Base-by-base conservation (phyloP, 139 green algal species). In the Marvania coccoides region DNA sequence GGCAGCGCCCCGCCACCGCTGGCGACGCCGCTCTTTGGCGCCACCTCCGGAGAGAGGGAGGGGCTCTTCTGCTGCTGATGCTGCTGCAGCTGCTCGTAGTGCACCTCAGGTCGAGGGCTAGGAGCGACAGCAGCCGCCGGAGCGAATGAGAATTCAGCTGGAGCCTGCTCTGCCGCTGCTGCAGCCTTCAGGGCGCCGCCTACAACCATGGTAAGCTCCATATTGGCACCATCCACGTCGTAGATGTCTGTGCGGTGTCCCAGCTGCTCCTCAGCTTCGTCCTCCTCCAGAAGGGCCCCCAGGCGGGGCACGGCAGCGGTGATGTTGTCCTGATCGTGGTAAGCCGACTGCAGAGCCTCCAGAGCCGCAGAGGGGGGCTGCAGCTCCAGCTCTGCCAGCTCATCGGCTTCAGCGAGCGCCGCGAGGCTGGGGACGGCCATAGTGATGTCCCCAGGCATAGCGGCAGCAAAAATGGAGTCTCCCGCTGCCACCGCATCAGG, bases 291-390 rank as follows among this genome's bases (percentile, higher is more conserved):
- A 15, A 93, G 69, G 0, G 81, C 82, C 2, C 75, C 84, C 31
- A 93, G 71, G n/a, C 71, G 78, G 4, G 84, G 82, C n/a, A 93
- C 58, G 23, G 71, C 74, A 5, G 77, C 76, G 23, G 86, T 93
- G 61, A 93, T 89, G 69, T 87, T 86, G n/a, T 38, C 46, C 57
- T 74, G 33, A 46, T 67, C 35, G 3, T 45, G 51, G 5, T 10
- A 19, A 1, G 28, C 26, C 5, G 13, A 31, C 48, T 74, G 47
- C 15, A 58, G 59, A 9, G 33, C n/a, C 45, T 39, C 29, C 56
- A 51, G 60, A 24, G 71, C 74, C 76, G 45, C 31, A 61, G 74
- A 2, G 68, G 76, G n/a, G n/a, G n/a, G n/a, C n/a, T n/a, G n/a
- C n/a, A n/a, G 5, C 63, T 24, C 33, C 47, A 67, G 54, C 15